phyloP scores from a whole-genome alignment of 2,329 filamentous ascomycete species.

The Colletotrichum sublineola region DNA sequence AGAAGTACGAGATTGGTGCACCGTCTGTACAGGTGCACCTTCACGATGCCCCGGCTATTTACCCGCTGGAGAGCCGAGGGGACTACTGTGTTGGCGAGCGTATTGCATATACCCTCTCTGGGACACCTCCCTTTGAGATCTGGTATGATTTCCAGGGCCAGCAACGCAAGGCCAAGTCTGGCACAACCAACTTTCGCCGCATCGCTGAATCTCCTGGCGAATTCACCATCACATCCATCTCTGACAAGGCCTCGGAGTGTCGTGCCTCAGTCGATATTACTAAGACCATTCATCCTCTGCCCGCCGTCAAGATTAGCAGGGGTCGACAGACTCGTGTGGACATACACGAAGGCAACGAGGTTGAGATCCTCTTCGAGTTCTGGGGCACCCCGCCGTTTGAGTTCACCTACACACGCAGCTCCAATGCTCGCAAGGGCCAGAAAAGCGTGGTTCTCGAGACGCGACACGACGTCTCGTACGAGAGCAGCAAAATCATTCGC shows the following conservation, averaged over 20 bases:
- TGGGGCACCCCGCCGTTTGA: conserved; percentile 96
- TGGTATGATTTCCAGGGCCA: conserved; percentile 89
- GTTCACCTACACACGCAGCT: conserved; percentile 94
- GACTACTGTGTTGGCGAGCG: conserved; percentile 98
- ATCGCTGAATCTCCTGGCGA: conserved; percentile 91
- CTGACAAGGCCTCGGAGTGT: conserved; percentile 90
- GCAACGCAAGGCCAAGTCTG: conserved; percentile 82
- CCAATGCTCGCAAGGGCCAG: conserved; percentile 84
- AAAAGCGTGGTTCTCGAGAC: conserved; percentile 89
- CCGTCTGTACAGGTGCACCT: conserved; percentile 91
- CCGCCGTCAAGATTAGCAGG: conserved; percentile 89
- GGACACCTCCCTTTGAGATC: conserved; percentile 91
- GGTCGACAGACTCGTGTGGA: conserved; percentile 86
- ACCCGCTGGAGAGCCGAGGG: conserved; percentile 83
- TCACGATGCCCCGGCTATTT: conserved; percentile 92
- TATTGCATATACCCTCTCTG: conserved; percentile 90
- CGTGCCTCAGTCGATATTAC: conserved; percentile 82
- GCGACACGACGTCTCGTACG: conserved; percentile 85
- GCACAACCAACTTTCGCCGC: conserved; percentile 88
- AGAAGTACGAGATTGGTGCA: conserved; percentile 77
- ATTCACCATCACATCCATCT: conserved; percentile 88
- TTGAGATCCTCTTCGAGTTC: conserved; percentile 95
- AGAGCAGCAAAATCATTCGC: conserved; percentile 83
- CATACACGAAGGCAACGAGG: conserved; percentile 96
- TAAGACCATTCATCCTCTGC: conserved; percentile 91